Percentiles rank a stretch among this genome's conserved stretches.
Evolutionary conservation across 2,329 filamentous ascomycete species (phyloP).

Genomic region (Ophiostoma fasciatum): DNA sequence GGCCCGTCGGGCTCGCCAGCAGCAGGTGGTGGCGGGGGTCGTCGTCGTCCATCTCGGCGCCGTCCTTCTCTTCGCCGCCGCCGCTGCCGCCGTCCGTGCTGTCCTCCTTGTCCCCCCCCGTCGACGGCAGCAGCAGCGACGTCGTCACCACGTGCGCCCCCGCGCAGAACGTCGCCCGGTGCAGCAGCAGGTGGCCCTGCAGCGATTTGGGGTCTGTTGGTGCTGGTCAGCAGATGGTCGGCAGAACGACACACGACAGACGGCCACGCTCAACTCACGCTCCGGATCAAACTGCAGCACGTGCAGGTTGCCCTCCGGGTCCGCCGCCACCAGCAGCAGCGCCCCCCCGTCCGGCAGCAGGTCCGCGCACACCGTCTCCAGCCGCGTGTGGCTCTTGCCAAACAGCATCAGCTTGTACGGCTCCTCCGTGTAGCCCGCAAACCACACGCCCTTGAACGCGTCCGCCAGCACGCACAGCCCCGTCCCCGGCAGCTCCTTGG

Average conservation of each 20-base stretch:
- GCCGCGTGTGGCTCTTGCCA: constrained; percentile 64
- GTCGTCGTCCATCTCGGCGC: constrained; percentile 18
- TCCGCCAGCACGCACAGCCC: constrained; percentile 82
- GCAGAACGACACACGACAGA: background rate
- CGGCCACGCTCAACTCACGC: constrained; percentile 46
- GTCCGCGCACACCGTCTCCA: constrained; percentile 71
- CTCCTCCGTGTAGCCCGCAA: constrained; percentile 90
- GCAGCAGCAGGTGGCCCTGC: constrained; percentile 73
- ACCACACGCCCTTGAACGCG: constrained; percentile 87
- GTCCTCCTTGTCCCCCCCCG: constrained; percentile 13
- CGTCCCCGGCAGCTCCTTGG: constrained; percentile 69
- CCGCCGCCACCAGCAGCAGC: constrained; percentile 67
- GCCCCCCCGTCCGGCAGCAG: constrained; percentile 77
- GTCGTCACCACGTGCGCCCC: constrained; percentile 62
- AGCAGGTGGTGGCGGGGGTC: constrained; percentile 15
- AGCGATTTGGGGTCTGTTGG: constrained; percentile 74
- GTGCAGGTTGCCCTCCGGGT: constrained; percentile 75
- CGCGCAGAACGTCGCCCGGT: constrained; percentile 75
- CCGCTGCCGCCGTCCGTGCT: constrained; percentile 1
- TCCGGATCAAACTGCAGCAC: constrained; percentile 91
- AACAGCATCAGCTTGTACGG: constrained; percentile 92
- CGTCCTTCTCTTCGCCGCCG: constrained; percentile 11
- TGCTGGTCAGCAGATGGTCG: background rate
- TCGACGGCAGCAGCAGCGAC: constrained; percentile 61
- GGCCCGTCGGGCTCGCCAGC: constrained; percentile 40